Base-by-base conservation (phyloP, 106 monocot genomes). In the Dendrobium nobile region DNA sequence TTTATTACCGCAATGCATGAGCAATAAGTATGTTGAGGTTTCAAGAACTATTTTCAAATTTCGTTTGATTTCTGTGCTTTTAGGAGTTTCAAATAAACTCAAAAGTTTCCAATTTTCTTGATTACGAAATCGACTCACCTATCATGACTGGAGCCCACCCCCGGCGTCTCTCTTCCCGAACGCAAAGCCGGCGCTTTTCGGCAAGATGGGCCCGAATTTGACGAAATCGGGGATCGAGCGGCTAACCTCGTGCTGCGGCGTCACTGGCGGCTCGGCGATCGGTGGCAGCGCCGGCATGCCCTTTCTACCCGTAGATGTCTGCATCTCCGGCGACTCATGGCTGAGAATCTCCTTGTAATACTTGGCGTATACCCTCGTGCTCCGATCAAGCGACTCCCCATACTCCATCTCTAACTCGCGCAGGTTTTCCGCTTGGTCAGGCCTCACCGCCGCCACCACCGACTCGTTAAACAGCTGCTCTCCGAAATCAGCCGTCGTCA, bases 161-260 rank as follows among this genome's bases (percentile, higher is more conserved):
- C 42, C 70, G 20, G 11, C 42, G 9, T 80, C 47, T 55, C 80
- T 84, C 41, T 17, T 18, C 37, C 16, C 18, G 1, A 77, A 15
- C 7, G 65, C 31, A 31, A 89, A 84, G 16, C 89, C 89, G 0
- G 86, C 84, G 47, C 79, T 89, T 81, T 84, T 89, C 26, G 89
- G 86, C 81, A 89, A 73, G 41, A 89, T 86, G 0, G 89, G 86
- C 15, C 89, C 89, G 20, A 89, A 89, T 84, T 86, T 89, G 16
- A 89, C 86, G 20, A 79, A 89, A 77, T 89, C 81, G 7, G 89
- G 86, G 67, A 89, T 86, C 24, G 84, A 84, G 22, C 82, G 58
- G 77, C 86, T 86, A 44, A 84, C 79, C 54, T 86, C 89, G 17
- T 64, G 82, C 73, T 26, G 27, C 44, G 89, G 89, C 13, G 79